These are phyloP conservation scores for Trypanosoma brucei DNA, from an alignment of 208 protist genomes.

Conservation along the genomic window DNA sequence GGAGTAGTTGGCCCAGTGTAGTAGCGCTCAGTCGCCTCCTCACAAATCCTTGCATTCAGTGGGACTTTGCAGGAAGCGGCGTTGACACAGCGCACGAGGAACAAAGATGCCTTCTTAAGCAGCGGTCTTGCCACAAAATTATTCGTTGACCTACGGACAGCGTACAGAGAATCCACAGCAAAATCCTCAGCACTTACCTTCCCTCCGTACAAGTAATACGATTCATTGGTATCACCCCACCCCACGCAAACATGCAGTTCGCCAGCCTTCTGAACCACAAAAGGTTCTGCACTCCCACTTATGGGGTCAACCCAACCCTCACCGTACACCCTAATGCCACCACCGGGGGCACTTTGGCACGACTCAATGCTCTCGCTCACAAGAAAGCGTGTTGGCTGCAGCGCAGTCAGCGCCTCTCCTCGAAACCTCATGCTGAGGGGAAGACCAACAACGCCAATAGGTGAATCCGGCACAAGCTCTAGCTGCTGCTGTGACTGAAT, in stretches of 20 bases:
- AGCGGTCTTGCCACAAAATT: conserved; percentile 32
- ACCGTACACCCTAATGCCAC: conserved; percentile 8
- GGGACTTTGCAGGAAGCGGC: conserved; percentile 16
- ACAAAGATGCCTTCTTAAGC: conserved; percentile 23
- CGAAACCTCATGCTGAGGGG: conserved; percentile 31
- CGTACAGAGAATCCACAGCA: conserved; percentile 36
- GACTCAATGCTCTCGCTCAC: conserved; percentile 16
- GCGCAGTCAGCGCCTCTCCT: conserved; percentile 10
- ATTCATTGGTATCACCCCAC: conserved; percentile 2
- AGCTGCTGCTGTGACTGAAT: conserved; percentile 27
- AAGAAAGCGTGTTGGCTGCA: conserved; percentile 27
- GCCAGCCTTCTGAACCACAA: conserved; percentile 21
- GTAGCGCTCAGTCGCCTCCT: conserved; percentile 19
- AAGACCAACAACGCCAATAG: conserved; percentile 21
- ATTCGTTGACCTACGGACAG: conserved; percentile 37
- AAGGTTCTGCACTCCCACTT: conserved; percentile 15
- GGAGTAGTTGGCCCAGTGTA: conserved; percentile 18
- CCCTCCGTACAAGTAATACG: conserved; percentile 36
- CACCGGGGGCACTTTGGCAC: conserved; percentile 19
- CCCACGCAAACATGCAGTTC: conserved; percentile 14
- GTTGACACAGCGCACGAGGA: conserved; percentile 32
- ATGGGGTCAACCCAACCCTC: conserved; percentile 25
- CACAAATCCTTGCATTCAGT: conserved; percentile 22
- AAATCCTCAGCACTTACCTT: conserved; percentile 24
- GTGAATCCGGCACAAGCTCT: conserved; percentile 17